Conservation (phyloP, 2,329 filamentous ascomycete genomes). For the Arthrobotrys musiformis region DNA sequence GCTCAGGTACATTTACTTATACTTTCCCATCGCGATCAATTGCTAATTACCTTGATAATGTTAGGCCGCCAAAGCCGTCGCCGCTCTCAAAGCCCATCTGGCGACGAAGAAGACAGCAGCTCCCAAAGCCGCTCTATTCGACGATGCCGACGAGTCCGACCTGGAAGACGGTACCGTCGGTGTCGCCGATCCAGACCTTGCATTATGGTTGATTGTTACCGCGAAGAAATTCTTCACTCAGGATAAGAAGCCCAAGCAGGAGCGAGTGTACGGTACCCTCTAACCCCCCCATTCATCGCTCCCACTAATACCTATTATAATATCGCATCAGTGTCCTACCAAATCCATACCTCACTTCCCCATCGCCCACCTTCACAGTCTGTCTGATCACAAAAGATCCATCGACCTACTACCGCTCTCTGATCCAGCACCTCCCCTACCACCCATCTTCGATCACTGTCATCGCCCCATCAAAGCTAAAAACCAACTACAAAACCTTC, state of each 20-base stretch:
- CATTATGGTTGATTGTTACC: constrained; percentile 58
- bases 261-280: constrained; percentile 39
- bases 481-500: constrained; percentile 87
- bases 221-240: constrained; percentile 58
- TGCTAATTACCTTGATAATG: constrained; percentile 11
- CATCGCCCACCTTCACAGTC: constrained; percentile 51
- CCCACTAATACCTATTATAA: neutral
- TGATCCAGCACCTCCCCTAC: constrained; percentile 79
- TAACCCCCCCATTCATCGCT: neutral
- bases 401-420: constrained; percentile 89
- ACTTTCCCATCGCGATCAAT: neutral
- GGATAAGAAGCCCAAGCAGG: constrained; percentile 49
- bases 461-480: constrained; percentile 85
- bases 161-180: constrained; percentile 56
- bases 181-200: constrained; percentile 54
- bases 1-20: constrained; percentile 24
- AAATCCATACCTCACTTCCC: constrained; percentile 47
- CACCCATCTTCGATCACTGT: constrained; percentile 76
- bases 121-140: constrained; percentile 37
- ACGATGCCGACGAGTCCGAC: constrained; percentile 52
- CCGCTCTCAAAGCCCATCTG: constrained; percentile 44
- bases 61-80: constrained; percentile 49
- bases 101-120: constrained; percentile 37
- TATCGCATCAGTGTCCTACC: constrained; percentile 28
- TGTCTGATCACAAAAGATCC: constrained; percentile 66